These are phyloP conservation scores for Pulveroboletus sp. DNA, from an alignment of 768 basidiomycete species.

Conservation along the genomic window DNA sequence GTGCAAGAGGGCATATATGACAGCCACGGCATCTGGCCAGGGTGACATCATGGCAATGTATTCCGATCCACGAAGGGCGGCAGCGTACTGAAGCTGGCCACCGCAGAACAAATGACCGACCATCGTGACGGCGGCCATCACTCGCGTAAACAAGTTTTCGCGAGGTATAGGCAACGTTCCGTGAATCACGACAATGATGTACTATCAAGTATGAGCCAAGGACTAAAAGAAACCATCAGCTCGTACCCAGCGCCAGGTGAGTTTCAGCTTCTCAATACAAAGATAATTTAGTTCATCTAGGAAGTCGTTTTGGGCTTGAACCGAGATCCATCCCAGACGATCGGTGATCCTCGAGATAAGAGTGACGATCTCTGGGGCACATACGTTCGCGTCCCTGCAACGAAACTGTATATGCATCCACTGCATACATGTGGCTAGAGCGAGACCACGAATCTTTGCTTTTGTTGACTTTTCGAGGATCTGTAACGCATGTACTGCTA, in stretches of 20 bases:
- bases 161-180: neutral
- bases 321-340: constrained; percentile 6
- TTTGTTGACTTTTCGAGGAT: constrained; percentile 11
- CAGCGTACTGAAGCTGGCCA: constrained; percentile 6
- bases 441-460: constrained; percentile 9
- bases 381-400: constrained; percentile 4
- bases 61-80: constrained; percentile 3
- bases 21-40: constrained; percentile 15
- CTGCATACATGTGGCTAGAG: constrained; percentile 5
- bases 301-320: constrained; percentile 6
- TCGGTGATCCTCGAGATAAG: constrained; percentile 7
- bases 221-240: neutral
- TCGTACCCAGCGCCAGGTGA: constrained; percentile 17
- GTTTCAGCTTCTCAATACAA: constrained; percentile 12
- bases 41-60: constrained; percentile 15
- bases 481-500: constrained; percentile 6
- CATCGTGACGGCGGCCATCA: constrained; percentile 5
- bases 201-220: constrained; percentile 10
- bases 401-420: constrained; percentile 5
- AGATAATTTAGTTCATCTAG: constrained; percentile 5
- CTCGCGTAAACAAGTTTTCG: neutral
- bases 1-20: constrained; percentile 12
- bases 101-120: constrained; percentile 11
- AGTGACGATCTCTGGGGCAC: constrained; percentile 1
- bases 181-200: constrained; percentile 1